Evolutionary conservation across 148 eudicot species (phyloP).

Genomic region (Chenopodium suecicum): DNA sequence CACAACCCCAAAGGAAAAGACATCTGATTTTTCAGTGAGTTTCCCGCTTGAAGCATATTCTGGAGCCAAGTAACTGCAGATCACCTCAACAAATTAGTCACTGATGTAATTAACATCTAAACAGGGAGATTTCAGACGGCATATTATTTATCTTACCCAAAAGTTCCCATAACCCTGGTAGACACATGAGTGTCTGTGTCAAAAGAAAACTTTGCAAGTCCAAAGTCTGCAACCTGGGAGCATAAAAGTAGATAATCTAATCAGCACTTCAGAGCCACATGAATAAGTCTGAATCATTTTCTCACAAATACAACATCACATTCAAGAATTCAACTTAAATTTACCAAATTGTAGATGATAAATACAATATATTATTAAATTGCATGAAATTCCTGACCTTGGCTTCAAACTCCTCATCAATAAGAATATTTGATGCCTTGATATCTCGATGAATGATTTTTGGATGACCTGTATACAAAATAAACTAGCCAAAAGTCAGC

Average conservation of each 20-base stretch:
- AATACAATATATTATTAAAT: background rate
- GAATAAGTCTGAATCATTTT: background rate
- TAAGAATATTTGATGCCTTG: conserved; percentile 79
- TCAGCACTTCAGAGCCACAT: background rate
- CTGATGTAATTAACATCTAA: background rate
- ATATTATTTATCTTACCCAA: conserved; percentile 48
- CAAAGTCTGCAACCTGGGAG: conserved; percentile 79
- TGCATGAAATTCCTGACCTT: conserved; percentile 41
- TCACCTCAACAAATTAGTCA: conserved; percentile 16
- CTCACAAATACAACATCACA: conserved; percentile 4
- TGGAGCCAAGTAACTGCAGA: conserved; percentile 76
- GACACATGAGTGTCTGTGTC: conserved; percentile 84
- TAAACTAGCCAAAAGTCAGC: conserved; percentile 18
- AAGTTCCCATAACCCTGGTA: conserved; percentile 89
- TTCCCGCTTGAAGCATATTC: conserved; percentile 78
- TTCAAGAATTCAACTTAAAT: background rate
- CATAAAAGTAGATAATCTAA: background rate
- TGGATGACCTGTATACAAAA: conserved; percentile 56
- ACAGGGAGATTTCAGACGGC: background rate
- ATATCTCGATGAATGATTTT: conserved; percentile 88
- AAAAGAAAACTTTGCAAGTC: conserved; percentile 64
- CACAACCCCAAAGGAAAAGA: conserved; percentile 75
- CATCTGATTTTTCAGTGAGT: conserved; percentile 68
- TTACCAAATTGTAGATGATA: background rate
- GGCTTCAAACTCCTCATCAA: conserved; percentile 68